Evolutionary conservation across 2,329 filamentous ascomycete genomes (phyloP).

Genomic region (Xylariaceae sp.): DNA sequence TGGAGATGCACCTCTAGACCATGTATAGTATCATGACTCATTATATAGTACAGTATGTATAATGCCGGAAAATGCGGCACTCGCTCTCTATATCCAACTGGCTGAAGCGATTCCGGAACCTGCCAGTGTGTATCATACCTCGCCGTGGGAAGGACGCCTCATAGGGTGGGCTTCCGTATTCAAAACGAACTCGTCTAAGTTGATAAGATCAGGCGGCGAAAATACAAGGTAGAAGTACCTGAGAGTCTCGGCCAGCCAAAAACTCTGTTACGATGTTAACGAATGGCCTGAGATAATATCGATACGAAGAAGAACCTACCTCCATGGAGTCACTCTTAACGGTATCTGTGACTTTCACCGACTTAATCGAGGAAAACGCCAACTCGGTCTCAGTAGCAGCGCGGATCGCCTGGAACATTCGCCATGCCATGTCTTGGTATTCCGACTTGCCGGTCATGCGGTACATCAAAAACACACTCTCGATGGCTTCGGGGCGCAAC

Average conservation of each 20-base stretch:
- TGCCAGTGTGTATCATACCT: too few relatives aligned
- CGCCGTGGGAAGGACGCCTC: neutral
- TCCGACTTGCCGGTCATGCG: constrained; percentile 44
- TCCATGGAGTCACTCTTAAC: constrained; percentile 26
- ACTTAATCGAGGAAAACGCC: constrained; percentile 44
- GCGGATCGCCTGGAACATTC: constrained; percentile 46
- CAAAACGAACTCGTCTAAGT: constrained; percentile 56
- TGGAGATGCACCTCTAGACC: too few relatives aligned
- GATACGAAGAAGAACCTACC: too few relatives aligned
- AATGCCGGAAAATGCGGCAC: too few relatives aligned
- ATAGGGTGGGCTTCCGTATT: constrained; percentile 38
- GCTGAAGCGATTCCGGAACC: too few relatives aligned
- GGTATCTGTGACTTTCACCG: constrained; percentile 46
- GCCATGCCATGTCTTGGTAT: constrained; percentile 48
- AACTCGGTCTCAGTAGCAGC: constrained; percentile 41
- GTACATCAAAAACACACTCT: constrained; percentile 51
- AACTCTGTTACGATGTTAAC: too few relatives aligned
- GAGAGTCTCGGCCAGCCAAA: constrained; percentile 62
- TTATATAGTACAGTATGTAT: too few relatives aligned
- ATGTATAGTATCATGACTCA: too few relatives aligned
- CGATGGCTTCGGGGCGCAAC: constrained; percentile 47
- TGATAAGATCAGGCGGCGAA: constrained; percentile 49
- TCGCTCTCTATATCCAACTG: too few relatives aligned
- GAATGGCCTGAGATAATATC: too few relatives aligned
- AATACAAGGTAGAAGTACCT: constrained; percentile 36